Conservation (phyloP, 2,329 filamentous ascomycete genomes). For the Fusarium luffae region DNA sequence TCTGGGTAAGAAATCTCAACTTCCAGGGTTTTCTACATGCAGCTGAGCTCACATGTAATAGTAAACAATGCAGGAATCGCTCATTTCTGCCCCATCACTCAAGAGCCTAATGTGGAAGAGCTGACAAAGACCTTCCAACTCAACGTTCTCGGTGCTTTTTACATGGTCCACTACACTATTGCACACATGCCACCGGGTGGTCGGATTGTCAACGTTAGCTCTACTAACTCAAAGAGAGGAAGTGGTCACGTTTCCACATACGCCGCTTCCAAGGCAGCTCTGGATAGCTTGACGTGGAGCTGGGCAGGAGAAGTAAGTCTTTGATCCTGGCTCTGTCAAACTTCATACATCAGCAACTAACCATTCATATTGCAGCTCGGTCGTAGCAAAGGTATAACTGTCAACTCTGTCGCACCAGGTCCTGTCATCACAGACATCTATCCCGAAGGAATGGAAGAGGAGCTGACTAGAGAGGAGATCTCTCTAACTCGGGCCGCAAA, state of each 20-base stretch:
- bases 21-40: no score
- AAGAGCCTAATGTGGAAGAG: constrained; percentile 38
- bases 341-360: neutral
- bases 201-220: constrained; percentile 43
- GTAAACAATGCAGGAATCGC: constrained; percentile 54
- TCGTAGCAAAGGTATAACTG: constrained; percentile 53
- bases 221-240: constrained; percentile 35
- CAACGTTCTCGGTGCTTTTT: constrained; percentile 52
- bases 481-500: constrained; percentile 48
- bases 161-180: constrained; percentile 49
- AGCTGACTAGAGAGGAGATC: constrained; percentile 36
- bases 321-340: no score
- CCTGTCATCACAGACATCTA: constrained; percentile 52
- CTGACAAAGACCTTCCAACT: constrained; percentile 47
- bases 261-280: constrained; percentile 48
- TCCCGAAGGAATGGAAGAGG: constrained; percentile 26
- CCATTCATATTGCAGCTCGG: constrained; percentile 43
- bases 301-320: constrained; percentile 49
- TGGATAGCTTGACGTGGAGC: constrained; percentile 50
- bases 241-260: constrained; percentile 27
- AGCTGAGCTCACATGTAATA: neutral
- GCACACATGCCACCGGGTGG: constrained; percentile 52
- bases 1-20: constrained; percentile 45
- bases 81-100: constrained; percentile 31
- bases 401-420: constrained; percentile 57